Conservation (phyloP, 2,329 filamentous ascomycete genomes). For the Cryoendolithus antarcticus region DNA sequence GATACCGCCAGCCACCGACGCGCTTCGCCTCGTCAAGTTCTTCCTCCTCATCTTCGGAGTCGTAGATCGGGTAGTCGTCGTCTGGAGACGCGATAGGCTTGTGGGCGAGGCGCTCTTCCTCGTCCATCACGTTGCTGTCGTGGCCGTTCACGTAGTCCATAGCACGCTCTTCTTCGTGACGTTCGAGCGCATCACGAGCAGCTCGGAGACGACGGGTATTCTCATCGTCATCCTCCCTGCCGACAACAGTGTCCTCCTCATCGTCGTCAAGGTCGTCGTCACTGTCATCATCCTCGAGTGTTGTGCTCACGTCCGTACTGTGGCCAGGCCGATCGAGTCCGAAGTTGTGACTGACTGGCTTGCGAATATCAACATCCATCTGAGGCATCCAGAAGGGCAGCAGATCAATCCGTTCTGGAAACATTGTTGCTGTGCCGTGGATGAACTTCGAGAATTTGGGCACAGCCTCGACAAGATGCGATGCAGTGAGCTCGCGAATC, state of each 20-base stretch:
- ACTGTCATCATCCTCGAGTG: constrained; percentile 63
- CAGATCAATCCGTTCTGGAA: constrained; percentile 76
- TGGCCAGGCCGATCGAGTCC: constrained; percentile 73
- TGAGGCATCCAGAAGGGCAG: constrained; percentile 97
- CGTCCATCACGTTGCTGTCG: constrained; percentile 45
- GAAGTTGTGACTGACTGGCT: constrained; percentile 77
- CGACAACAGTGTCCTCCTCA: no score
- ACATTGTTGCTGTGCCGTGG: constrained; percentile 78
- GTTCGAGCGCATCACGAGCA: constrained; percentile 38
- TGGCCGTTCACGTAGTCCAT: constrained; percentile 32
- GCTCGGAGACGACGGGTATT: constrained; percentile 36
- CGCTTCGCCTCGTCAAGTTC: constrained; percentile 65
- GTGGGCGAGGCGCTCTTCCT: constrained; percentile 70
- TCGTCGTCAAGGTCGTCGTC: constrained; percentile 36
- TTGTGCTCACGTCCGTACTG: constrained; percentile 63
- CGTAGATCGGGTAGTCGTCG: constrained; percentile 77
- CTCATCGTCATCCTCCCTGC: constrained; percentile 27
- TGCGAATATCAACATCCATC: constrained; percentile 95
- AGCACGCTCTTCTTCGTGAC: constrained; percentile 37
- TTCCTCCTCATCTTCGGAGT: constrained; percentile 68
- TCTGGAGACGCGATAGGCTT: constrained; percentile 40
- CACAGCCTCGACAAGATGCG: constrained; percentile 94
- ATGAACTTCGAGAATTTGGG: constrained; percentile 99
- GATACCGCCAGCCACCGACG: constrained; percentile 66
- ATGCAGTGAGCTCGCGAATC: constrained; percentile 86